Evolutionary conservation across 108 stramenopile species (phyloP).

Genomic region (Cyclotella sp.): DNA sequence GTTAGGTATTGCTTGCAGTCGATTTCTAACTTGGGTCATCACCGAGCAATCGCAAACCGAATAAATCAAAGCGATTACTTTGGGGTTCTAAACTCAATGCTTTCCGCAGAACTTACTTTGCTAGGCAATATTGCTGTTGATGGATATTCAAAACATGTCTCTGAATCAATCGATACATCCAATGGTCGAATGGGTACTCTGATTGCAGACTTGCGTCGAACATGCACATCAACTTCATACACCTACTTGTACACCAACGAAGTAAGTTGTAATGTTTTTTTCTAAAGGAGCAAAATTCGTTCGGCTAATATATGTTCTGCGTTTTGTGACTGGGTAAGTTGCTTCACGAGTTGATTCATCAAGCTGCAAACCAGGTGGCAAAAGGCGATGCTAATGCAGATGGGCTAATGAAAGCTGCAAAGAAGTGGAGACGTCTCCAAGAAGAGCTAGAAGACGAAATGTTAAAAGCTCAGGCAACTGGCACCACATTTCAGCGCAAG

Average conservation of each 20-base stretch:
- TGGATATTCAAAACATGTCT: slow-evolving; percentile 45
- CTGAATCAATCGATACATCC: slow-evolving; percentile 44
- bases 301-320: background rate
- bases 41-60: slow-evolving; percentile 83
- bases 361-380: slow-evolving; percentile 8
- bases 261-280: slow-evolving; percentile 26
- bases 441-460: slow-evolving; percentile 80
- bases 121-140: slow-evolving; percentile 65
- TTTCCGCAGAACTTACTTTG: slow-evolving; percentile 70
- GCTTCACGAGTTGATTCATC: slow-evolving; percentile 36
- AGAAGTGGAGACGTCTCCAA: slow-evolving; percentile 79
- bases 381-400: background rate
- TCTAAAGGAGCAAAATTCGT: background rate
- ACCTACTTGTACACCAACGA: slow-evolving; percentile 84
- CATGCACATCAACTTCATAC: slow-evolving; percentile 83
- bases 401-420: slow-evolving; percentile 47
- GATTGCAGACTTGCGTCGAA: slow-evolving; percentile 69
- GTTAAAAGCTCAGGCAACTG: slow-evolving; percentile 59
- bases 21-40: slow-evolving; percentile 85
- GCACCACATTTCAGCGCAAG: slow-evolving; percentile 71
- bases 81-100: slow-evolving; percentile 83
- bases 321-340: background rate
- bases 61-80: slow-evolving; percentile 91
- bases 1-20: slow-evolving; percentile 66
- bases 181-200: slow-evolving; percentile 47